Base-by-base conservation (phyloP, 2,329 filamentous ascomycete species). In the Aschersonia sp. region DNA sequence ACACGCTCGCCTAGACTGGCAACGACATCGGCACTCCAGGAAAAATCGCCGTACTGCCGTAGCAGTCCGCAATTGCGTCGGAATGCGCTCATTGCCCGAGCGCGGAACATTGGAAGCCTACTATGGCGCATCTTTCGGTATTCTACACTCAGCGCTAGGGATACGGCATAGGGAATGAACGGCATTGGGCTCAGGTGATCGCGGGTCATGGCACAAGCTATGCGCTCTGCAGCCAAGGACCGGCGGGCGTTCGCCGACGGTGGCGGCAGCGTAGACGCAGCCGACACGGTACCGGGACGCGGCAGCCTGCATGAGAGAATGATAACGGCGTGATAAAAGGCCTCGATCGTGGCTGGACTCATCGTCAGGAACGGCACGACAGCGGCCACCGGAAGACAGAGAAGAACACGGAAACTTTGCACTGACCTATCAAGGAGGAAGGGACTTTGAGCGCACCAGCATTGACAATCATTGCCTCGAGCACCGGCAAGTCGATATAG, bases 91-190 rank as follows among this genome's bases (percentile, higher is more conserved):
- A 74, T 71, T 5, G 74, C 72, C n/a, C 77, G 64, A 0, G 67
- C 66, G 4, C 76, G 70, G 50, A 78, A 79, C 67, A 79, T 74
- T 1, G 76, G 71, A 0, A 79, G 62, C 10, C 71, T 70, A 48
- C 74, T 78, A 53, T 79, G 74, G 1, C 77, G 69, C 76, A 81
- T 78, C 55, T 81, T 80, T 43, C 76, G 71, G 52, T 81, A 82
- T 10, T 75, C 73, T 1, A 81, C 75, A 44, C 74, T 79, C 1
- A 83, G 66, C 0, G 78, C 73, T 0, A 83, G 66, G 1, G 77
- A 77, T 0, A 81, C 66, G 0, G 75, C 76, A 48, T 81, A 82
- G 0, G 78, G 77, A 0, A 82, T 67, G 49, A 81, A 73, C 0
- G 79, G 76, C 32, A 80, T 66, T 0, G 75, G 68, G 35, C 70